Base-by-base conservation (phyloP, 2,329 filamentous ascomycete species). In the Xylariaceae sp. region DNA sequence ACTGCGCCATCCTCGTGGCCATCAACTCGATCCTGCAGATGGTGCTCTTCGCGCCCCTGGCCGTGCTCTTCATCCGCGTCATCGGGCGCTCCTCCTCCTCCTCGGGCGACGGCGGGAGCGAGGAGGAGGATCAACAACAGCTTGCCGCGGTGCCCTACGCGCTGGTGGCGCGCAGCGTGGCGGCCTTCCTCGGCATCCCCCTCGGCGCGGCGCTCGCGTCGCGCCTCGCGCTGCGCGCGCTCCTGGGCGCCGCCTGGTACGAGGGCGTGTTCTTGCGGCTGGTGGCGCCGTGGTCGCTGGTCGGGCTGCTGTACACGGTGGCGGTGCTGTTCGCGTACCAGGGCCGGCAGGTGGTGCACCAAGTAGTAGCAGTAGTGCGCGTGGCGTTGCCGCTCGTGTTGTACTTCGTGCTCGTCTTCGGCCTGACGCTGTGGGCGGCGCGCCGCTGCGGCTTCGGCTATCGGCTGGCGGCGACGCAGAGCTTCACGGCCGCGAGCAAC, bases 401-500 rank as follows among this genome's bases (percentile, higher is more conserved):
- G 0, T 94, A 94, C 53, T 94, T 94, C 50, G 47, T 76, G 2
- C 57, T 80, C 39, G 74, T 92, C 36, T 94, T 94, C 63, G 75
- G 77, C 30, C 48, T 66, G 2, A 92, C 85, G 0, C 63, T 92
- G 1, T 64, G 63, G 27, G 60, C 79, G 2, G 71, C 76, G 3
- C 66, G 70, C 31, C 70, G 66, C n/a, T 59, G 81, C n/a, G 82
- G 85, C 0, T 88, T 88, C 38, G 77, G 75, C 0, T 93, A 93
- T 53, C 69, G 70, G 22, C 55, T 88, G 1, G 71, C 73, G 1
- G 70, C 72, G 9, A 90, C 86, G 2, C 86, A 93, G 59, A 88
- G 83, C 52, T 92, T 94, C 49, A 93, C 85, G 0, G 89, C 86
- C 0, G 83, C 85, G 1, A 94, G 87, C 55, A 94, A 94, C 53